Base-by-base conservation (phyloP, 1,284 basidiomycete species). In the Boletellus deceptivus region DNA sequence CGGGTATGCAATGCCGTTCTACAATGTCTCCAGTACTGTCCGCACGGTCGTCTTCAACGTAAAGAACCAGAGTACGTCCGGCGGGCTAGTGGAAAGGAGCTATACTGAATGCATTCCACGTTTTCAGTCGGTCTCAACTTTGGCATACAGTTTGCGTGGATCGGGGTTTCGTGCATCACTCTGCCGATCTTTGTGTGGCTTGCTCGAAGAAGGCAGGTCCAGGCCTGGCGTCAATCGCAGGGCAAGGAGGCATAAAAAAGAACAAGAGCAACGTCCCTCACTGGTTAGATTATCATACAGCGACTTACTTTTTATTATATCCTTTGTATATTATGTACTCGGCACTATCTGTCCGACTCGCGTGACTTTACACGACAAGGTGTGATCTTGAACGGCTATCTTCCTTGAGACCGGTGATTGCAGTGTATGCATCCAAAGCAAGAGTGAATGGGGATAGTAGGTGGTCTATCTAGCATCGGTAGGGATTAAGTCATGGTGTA, bases 1-100 rank as follows among this genome's bases (percentile, higher is more conserved):
- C 55, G 84, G 83, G 4, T 84, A 83, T 52, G 86, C 79, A 0
- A 75, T 75, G 61, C 89, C 89, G 0, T 89, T 91, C 68, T 89
- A 86, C 70, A 86, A 89, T 58, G 72, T 86, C 27, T 78, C 79
- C 3, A 67, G 69, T 22, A 77, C 80, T 3, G 77, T 84, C 24
- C 74, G 89, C 17, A 75, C 82, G 13, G 75, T 91, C 55, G 71
- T 89, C 34, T 91, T 91, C 60, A 70, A 78, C 49, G 87, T 85
- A 2, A 82, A 79, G 61, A 84, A 89, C 56, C 64, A 73, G 40
- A 60, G 81, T 83, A 57, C 48, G 77, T 71, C 4, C 35, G 20
- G 29, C 36, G n/a, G 7, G 22, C 29, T 14, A 33, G 6, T 31
- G 4, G 42, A 34, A 46, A 51, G 10, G 11, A 5, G 37, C 13